Evolutionary conservation across 169 alveolate genomes (phyloP), one percentile per base, ranked within the genome.

Genomic region (Cryptosporidium tyzzeri): DNA sequence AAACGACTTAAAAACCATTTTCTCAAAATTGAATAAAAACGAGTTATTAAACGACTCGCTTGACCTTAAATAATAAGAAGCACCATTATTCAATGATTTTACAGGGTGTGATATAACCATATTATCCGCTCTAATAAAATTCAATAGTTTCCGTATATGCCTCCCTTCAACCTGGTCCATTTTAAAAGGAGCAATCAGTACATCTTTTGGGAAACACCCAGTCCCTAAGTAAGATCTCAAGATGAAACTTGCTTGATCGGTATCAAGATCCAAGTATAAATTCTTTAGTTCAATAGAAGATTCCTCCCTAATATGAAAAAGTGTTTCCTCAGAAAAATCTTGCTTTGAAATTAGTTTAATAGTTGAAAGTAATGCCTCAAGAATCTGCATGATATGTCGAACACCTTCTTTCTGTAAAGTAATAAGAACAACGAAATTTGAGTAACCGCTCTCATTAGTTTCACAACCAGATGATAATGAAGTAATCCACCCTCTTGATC

Each of bases 351-450:
- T 62, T 10, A 80, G 50, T 29, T 80, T 65, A 8, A 80, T 29
- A 2, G 89, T 80, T 26, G 89, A 80, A 62, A 80, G 59, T 6
- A 80, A 16, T 3, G 89, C 59, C 7, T 80, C 89, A n/a, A 80
- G 44, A 26, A 80, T 80, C 35, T 65, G 65, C 18, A 67, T 18
- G 1, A 80, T 61, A 41, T 80, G 73, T n/a, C 50, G 33, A 12
- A 45, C 48, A 6, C 89, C 89, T 29, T 61, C 39, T 33, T 80
- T 59, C 21, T 41, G 61, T 18, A 80, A n/a, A 29, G 12, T 45
- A 37, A 80, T 62, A 1, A 58, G 39, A 2, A 80, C 59, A 1
- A 80, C 67, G 44, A 80, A 80, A 29, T 80, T 80, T 31, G 89
- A 62, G 70, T 62, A 59, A 16, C 89, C 89, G 23, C n/a, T 45